phyloP scores from a whole-genome alignment of 345 rosid species.

The Corymbia maculata region DNA sequence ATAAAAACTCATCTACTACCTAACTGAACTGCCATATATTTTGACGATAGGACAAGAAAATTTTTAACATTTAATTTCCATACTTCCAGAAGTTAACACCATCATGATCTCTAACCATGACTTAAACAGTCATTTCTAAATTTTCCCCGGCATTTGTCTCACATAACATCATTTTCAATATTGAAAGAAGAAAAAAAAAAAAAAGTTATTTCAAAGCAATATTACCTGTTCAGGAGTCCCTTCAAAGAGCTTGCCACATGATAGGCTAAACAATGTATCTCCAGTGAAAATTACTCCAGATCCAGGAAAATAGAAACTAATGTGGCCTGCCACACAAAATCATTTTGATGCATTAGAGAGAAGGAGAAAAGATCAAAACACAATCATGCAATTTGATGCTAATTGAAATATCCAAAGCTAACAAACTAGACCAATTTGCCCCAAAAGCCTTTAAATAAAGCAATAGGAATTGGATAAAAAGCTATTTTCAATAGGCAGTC shows the following conservation, averaged over 20 bases:
- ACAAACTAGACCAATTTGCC: background rate
- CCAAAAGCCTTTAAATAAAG: background rate
- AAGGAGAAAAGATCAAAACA: background rate
- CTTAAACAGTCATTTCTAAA: background rate
- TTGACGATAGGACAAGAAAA: background rate
- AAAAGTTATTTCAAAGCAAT: background rate
- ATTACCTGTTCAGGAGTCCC: slow-evolving; percentile 85
- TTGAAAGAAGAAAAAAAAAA: background rate
- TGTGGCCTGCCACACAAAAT: slow-evolving; percentile 51
- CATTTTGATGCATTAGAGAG: background rate
- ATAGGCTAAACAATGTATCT: slow-evolving; percentile 89
- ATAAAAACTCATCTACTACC: background rate
- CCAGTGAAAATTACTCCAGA: slow-evolving; percentile 86
- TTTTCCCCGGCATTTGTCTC: background rate
- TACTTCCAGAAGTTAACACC: background rate
- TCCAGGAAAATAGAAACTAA: slow-evolving; percentile 92
- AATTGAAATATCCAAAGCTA: background rate
- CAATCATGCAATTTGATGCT: background rate
- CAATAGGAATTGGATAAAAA: background rate
- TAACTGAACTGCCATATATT: background rate
- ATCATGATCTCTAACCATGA: background rate
- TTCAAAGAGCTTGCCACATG: slow-evolving; percentile 93
- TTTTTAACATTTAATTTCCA: background rate
- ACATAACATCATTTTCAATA: background rate
- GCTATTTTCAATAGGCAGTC: background rate